Percentiles rank a stretch among this genome's conserved stretches.
Evolutionary conservation across 2,329 filamentous ascomycete genomes (phyloP).

Genomic region (Spiromastix sp.): DNA sequence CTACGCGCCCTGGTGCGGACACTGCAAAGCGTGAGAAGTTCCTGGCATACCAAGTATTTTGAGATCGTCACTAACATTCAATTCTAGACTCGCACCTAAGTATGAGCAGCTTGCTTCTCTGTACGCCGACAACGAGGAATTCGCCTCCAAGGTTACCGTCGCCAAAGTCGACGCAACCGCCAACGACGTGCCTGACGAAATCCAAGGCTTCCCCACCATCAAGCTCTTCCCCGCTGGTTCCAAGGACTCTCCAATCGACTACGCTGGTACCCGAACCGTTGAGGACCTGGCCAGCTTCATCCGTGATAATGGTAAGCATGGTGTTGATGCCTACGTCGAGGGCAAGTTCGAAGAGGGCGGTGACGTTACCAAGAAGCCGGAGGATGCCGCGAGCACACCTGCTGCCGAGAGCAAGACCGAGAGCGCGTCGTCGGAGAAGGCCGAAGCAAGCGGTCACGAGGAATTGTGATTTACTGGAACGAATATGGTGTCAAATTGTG

Average conservation of each 20-base stretch:
- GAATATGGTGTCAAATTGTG: no score
- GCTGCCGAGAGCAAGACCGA: constrained; percentile 5
- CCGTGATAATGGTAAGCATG: constrained; percentile 88
- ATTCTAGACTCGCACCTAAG: constrained; percentile 49
- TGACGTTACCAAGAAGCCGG: constrained; percentile 16
- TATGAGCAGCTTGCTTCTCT: constrained; percentile 54
- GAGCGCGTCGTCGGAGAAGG: constrained; percentile 2
- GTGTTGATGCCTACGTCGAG: constrained; percentile 55
- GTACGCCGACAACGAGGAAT: constrained; percentile 41
- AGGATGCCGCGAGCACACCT: constrained; percentile 16
- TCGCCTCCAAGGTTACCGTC: constrained; percentile 52
- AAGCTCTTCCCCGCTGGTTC: constrained; percentile 89
- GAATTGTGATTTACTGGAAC: constrained; percentile 26
- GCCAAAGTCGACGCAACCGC: constrained; percentile 90
- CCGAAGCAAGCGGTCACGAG: constrained; percentile 23
- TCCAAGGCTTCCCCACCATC: constrained; percentile 97
- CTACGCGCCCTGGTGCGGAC: constrained; percentile 79
- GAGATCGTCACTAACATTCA: constrained; percentile 7
- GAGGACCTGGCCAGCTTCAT: constrained; percentile 90
- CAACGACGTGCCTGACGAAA: constrained; percentile 96
- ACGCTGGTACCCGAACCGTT: constrained; percentile 75
- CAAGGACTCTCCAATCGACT: constrained; percentile 78
- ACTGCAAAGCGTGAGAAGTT: constrained; percentile 52
- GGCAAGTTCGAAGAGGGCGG: constrained; percentile 42
- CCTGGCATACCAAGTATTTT: not conserved